Percentiles rank a stretch among this genome's conserved stretches.
Conservation (phyloP, 257 asterid genomes). For the Plantago major region DNA sequence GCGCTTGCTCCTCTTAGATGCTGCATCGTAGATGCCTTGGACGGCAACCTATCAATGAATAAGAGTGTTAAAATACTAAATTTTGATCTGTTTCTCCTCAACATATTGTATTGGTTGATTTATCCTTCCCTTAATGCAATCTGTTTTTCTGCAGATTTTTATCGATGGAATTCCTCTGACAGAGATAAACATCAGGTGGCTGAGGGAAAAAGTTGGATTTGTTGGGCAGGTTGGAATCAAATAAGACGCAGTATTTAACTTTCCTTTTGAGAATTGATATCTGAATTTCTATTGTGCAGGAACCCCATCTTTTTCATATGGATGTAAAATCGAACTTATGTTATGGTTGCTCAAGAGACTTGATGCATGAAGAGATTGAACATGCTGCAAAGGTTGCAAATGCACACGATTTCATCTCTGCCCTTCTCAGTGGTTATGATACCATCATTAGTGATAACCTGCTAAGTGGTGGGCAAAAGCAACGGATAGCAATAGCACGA, state of each 20-base stretch:
- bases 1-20: no score
- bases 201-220: constrained; percentile 49
- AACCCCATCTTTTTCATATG: constrained; percentile 45
- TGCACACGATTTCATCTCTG: constrained; percentile 44
- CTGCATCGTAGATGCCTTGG: no score
- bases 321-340: constrained; percentile 49
- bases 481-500: constrained; percentile 67
- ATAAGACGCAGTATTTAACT: not conserved
- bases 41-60: no score
- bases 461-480: constrained; percentile 65
- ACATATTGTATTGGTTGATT: not conserved
- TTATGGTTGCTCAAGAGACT: constrained; percentile 41
- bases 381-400: constrained; percentile 42
- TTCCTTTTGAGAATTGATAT: constrained; percentile 1
- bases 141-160: constrained; percentile 31
- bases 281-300: constrained; percentile 31
- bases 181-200: constrained; percentile 52
- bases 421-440: constrained; percentile 49
- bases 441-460: constrained; percentile 42
- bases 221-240: constrained; percentile 47
- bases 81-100: no score
- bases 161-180: constrained; percentile 37
- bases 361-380: constrained; percentile 41
- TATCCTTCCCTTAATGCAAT: not conserved
- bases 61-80: no score